phyloP scores from a whole-genome alignment of 371 early-diverging fungal genomes.

The Mortierella polycephala region DNA sequence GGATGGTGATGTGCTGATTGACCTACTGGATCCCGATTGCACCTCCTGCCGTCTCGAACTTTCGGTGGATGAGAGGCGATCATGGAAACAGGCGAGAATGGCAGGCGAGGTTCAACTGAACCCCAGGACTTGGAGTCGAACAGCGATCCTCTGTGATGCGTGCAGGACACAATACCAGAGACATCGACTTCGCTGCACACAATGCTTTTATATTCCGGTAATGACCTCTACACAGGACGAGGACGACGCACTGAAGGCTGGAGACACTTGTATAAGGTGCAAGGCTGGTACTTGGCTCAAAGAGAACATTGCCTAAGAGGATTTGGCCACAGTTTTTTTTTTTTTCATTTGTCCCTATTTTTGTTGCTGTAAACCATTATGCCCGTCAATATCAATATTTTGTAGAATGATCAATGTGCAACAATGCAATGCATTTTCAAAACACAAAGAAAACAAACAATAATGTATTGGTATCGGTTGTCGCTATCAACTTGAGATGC shows the following conservation, averaged over 20 bases:
- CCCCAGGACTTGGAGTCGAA: constrained; percentile 44
- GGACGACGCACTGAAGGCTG: constrained; percentile 13
- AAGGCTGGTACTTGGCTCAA: constrained; percentile 47
- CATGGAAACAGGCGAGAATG: constrained; percentile 32
- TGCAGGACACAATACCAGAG: constrained; percentile 34
- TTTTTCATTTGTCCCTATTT: neutral
- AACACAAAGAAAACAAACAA: neutral
- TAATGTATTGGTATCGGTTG: neutral
- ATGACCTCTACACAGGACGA: neutral
- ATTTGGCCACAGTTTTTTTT: neutral
- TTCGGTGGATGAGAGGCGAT: constrained; percentile 11
- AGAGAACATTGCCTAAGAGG: constrained; percentile 1
- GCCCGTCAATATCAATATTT: neutral
- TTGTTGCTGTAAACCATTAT: neutral
- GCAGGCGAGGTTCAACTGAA: constrained; percentile 30
- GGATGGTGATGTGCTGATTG: neutral
- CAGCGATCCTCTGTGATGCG: constrained; percentile 34
- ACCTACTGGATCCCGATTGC: constrained; percentile 29
- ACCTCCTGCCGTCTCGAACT: constrained; percentile 45
- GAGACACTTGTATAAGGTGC: constrained; percentile 38
- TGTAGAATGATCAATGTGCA: too few relatives aligned
- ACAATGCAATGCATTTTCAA: neutral
- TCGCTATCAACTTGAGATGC: too few relatives aligned
- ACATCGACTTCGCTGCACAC: constrained; percentile 43
- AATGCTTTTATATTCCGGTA: constrained; percentile 49